Conservation (phyloP, 768 basidiomycete species). For the Dacryopinax spathularia region DNA sequence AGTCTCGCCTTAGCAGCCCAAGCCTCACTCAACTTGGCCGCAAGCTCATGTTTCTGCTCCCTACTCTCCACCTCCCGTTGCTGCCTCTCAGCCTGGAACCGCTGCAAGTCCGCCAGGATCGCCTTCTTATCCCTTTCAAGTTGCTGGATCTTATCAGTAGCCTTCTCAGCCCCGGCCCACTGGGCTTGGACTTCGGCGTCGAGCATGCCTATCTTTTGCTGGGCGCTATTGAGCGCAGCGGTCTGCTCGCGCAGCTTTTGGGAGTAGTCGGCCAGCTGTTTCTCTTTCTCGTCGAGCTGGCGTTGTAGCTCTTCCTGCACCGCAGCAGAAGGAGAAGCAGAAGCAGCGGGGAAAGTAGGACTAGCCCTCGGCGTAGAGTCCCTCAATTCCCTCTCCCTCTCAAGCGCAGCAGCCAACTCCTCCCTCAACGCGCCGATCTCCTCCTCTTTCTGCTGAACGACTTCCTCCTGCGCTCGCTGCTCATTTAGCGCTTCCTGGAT, state of each 20-base stretch:
- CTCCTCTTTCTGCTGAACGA: not conserved
- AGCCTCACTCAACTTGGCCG: slow-evolving; percentile 40
- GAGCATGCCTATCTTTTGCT: slow-evolving; percentile 2
- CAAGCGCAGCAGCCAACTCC: not conserved
- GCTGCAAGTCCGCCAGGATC: slow-evolving; percentile 3
- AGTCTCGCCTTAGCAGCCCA: slow-evolving; percentile 39
- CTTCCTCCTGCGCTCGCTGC: not conserved
- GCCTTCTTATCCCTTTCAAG: slow-evolving; percentile 10
- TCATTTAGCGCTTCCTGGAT: slow-evolving; percentile 29
- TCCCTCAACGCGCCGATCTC: not conserved
- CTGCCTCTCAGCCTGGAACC: slow-evolving; percentile 23
- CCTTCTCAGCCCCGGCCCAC: slow-evolving; percentile 50
- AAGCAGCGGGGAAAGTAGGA: no score
- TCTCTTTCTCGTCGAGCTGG: slow-evolving; percentile 30
- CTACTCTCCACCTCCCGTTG: slow-evolving; percentile 28
- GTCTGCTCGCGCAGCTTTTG: slow-evolving; percentile 5
- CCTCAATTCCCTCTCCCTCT: slow-evolving; percentile 3
- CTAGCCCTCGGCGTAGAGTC: not conserved
- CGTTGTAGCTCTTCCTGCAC: slow-evolving; percentile 28
- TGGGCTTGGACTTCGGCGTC: slow-evolving; percentile 48
- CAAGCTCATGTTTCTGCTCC: slow-evolving; percentile 31
- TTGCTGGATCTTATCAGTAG: slow-evolving; percentile 27
- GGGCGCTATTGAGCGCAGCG: not conserved
- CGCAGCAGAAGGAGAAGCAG: slow-evolving; percentile 7
- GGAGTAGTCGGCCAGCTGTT: slow-evolving; percentile 24